Evolutionary conservation across 345 rosid genomes (phyloP).

Genomic region (Capsella bursapastoris): DNA sequence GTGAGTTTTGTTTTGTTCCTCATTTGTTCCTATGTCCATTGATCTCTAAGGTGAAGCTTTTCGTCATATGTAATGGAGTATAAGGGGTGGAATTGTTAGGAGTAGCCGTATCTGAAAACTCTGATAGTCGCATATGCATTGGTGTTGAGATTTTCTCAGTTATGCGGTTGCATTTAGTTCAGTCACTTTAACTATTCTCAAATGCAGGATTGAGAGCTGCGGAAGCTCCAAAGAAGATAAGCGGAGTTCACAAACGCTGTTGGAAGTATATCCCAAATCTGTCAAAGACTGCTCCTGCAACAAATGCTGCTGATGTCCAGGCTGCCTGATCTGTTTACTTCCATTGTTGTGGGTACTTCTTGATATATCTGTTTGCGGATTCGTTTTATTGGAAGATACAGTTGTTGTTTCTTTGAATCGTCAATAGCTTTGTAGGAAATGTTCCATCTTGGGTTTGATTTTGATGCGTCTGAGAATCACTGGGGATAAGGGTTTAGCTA

Average conservation of each 20-base stretch:
- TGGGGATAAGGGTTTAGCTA: not conserved
- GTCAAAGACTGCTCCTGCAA: constrained; percentile 49
- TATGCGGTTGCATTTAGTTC: constrained; percentile 6
- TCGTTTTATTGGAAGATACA: constrained; percentile 14
- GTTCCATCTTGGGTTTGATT: constrained; percentile 29
- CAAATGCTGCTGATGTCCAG: constrained; percentile 54
- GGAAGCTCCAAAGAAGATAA: constrained; percentile 85
- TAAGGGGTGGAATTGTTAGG: not conserved
- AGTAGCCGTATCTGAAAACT: not conserved
- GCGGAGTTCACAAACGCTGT: constrained; percentile 90
- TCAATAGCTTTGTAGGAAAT: constrained; percentile 25
- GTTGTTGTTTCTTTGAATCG: constrained; percentile 19
- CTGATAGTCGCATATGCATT: not conserved
- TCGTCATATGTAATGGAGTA: not conserved
- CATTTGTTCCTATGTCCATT: not conserved
- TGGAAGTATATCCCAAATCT: constrained; percentile 82
- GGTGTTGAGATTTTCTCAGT: not conserved
- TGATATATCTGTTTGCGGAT: constrained; percentile 3
- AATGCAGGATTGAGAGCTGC: constrained; percentile 66
- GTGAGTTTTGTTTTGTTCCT: constrained; percentile 52
- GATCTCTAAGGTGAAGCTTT: not conserved
- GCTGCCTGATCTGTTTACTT: constrained; percentile 54
- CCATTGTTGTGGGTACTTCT: constrained; percentile 29
- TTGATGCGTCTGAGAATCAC: constrained; percentile 4
- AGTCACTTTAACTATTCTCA: not conserved